These are phyloP conservation scores for Blastomyces silverae DNA, from an alignment of 2,329 filamentous ascomycete genomes.

Conservation along the genomic window DNA sequence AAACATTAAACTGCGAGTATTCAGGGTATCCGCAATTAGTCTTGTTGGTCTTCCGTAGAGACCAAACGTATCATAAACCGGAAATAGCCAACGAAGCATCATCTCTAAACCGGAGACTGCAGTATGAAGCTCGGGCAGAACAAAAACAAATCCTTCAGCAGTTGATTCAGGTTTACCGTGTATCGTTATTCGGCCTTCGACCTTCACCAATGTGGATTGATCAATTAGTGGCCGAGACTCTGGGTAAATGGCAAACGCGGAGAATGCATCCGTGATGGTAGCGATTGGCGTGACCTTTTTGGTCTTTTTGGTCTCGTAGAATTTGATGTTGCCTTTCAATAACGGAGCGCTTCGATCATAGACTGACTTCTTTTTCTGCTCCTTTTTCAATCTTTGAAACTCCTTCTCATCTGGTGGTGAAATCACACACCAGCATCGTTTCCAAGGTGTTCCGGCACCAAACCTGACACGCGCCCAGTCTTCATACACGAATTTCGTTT, in stretches of 20 bases:
- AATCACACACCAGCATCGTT: slow-evolving; percentile 93
- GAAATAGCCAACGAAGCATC: slow-evolving; percentile 86
- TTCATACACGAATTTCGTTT: slow-evolving; percentile 67
- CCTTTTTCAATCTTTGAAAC: slow-evolving; percentile 73
- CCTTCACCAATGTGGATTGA: slow-evolving; percentile 85
- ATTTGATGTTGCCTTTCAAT: slow-evolving; percentile 84
- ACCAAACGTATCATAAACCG: slow-evolving; percentile 85
- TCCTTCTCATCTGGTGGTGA: slow-evolving; percentile 91
- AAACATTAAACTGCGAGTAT: slow-evolving; percentile 91
- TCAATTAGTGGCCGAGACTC: slow-evolving; percentile 91
- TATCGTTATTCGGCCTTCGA: slow-evolving; percentile 85
- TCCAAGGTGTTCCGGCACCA: slow-evolving; percentile 91
- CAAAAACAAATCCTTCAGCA: slow-evolving; percentile 87
- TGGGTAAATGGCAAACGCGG: slow-evolving; percentile 91
- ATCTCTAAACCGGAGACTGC: slow-evolving; percentile 92
- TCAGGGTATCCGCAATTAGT: slow-evolving; percentile 78
- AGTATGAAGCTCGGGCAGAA: slow-evolving; percentile 93
- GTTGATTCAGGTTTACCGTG: slow-evolving; percentile 62
- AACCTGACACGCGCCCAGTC: slow-evolving; percentile 96
- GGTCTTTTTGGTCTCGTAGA: slow-evolving; percentile 89
- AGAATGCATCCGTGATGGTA: slow-evolving; percentile 82
- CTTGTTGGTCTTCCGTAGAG: slow-evolving; percentile 85
- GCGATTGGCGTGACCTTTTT: slow-evolving; percentile 90
- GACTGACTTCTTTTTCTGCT: slow-evolving; percentile 69
- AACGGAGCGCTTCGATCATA: slow-evolving; percentile 68